Percentiles rank a stretch among this genome's conserved stretches.
phyloP scores from a whole-genome alignment of 192 early-diverging fungal species.

The Borealophlyctis nickersoniae region DNA sequence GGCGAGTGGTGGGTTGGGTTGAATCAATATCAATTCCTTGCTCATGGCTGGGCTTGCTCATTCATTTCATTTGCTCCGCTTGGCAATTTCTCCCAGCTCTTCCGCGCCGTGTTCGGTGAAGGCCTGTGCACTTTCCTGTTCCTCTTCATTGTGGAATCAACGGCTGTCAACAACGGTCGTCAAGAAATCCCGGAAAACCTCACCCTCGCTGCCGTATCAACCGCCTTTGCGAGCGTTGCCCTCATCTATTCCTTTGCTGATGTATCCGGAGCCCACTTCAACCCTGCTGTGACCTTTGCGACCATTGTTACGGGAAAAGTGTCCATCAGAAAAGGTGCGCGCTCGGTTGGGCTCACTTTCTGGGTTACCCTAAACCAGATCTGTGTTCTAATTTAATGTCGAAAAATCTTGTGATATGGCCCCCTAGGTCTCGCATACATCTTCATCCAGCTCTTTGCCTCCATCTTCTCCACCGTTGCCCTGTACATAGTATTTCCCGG shows the following conservation, averaged over 20 bases:
- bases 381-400: too few relatives aligned
- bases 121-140: slow-evolving; percentile 60
- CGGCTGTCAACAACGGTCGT: slow-evolving; percentile 52
- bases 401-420: too few relatives aligned
- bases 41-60: neutral
- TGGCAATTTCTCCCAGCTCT: slow-evolving; percentile 28
- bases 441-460: slow-evolving; percentile 49
- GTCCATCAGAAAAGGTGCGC: slow-evolving; percentile 49
- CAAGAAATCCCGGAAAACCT: slow-evolving; percentile 46
- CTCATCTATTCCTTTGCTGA: slow-evolving; percentile 66
- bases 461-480: slow-evolving; percentile 45
- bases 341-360: neutral
- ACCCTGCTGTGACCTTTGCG: slow-evolving; percentile 63
- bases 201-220: slow-evolving; percentile 47
- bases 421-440: slow-evolving; percentile 52
- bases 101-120: slow-evolving; percentile 58
- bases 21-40: neutral
- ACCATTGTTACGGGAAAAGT: slow-evolving; percentile 56
- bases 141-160: slow-evolving; percentile 55
- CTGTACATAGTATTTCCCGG: slow-evolving; percentile 54
- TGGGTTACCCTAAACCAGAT: too few relatives aligned
- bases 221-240: slow-evolving; percentile 49
- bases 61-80: slow-evolving; percentile 1
- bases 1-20: slow-evolving; percentile 45
- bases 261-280: slow-evolving; percentile 65